Conservation (phyloP, 768 basidiomycete genomes). For the Guyanaporus albipodus region DNA sequence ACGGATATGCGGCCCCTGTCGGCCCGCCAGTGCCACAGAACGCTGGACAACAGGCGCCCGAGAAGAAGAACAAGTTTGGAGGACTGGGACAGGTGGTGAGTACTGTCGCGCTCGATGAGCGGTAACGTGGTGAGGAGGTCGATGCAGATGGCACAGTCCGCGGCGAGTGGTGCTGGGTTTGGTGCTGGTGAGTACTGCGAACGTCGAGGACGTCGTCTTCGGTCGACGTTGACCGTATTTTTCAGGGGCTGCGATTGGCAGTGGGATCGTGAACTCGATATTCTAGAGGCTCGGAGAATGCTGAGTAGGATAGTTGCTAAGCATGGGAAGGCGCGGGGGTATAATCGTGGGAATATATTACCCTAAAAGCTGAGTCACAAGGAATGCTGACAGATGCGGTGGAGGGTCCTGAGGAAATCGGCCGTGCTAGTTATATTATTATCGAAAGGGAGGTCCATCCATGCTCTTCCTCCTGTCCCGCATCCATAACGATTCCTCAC, state of each 20-base stretch:
- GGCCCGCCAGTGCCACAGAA: slow-evolving; percentile 37
- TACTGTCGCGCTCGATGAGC: neutral
- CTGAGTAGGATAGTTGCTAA: slow-evolving; percentile 14
- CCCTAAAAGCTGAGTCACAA: slow-evolving; percentile 15
- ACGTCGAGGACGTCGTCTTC: no score
- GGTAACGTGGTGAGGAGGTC: neutral
- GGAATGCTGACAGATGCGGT: slow-evolving; percentile 32
- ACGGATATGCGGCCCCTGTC: slow-evolving; percentile 26
- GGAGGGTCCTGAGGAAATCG: slow-evolving; percentile 26
- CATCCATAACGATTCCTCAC: neutral
- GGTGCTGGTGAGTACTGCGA: slow-evolving; percentile 38
- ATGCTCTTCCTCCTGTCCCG: slow-evolving; percentile 18
- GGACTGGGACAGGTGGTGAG: slow-evolving; percentile 38
- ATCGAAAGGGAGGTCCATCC: slow-evolving; percentile 25
- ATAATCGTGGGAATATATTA: slow-evolving; percentile 22
- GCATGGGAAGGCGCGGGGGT: slow-evolving; percentile 16
- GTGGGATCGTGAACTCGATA: slow-evolving; percentile 44
- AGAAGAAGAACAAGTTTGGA: slow-evolving; percentile 38
- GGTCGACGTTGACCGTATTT: neutral
- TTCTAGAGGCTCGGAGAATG: no score
- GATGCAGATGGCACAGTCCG: slow-evolving; percentile 30
- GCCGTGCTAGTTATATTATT: slow-evolving; percentile 14
- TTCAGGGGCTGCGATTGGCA: slow-evolving; percentile 44
- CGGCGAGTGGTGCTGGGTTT: slow-evolving; percentile 44
- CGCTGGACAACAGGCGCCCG: slow-evolving; percentile 27